These are phyloP conservation scores for Sextonia rubra DNA, from an alignment of 164 flowering plant species.

Conservation along the genomic window DNA sequence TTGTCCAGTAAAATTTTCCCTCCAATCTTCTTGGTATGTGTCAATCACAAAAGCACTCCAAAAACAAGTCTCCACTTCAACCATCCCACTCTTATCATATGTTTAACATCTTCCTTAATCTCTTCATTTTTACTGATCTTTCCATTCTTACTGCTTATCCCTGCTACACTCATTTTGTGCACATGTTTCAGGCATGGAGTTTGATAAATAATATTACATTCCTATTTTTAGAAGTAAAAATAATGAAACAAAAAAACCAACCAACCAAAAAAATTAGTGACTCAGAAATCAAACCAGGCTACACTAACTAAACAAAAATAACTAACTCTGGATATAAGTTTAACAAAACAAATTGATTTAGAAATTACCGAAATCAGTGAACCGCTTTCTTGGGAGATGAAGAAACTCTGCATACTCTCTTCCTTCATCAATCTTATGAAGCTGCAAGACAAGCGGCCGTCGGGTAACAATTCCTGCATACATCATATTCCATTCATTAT, in stretches of 20 bases:
- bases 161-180: no score
- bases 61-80: no score
- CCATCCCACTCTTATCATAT: no score
- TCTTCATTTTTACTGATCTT: no score
- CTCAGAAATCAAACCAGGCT: not conserved
- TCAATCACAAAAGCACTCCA: no score
- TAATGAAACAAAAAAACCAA: not conserved
- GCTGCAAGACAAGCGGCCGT: slow-evolving; percentile 90
- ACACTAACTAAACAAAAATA: not conserved
- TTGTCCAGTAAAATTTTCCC: no score
- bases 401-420: slow-evolving; percentile 93
- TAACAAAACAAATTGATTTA: not conserved
- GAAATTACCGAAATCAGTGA: slow-evolving; percentile 73
- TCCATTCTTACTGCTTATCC: no score
- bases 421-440: slow-evolving; percentile 76
- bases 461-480: slow-evolving; percentile 84
- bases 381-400: slow-evolving; percentile 71
- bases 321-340: not conserved
- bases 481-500: not conserved
- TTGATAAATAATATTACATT: not conserved
- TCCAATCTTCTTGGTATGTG: no score
- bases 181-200: not conserved
- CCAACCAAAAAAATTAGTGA: no score
- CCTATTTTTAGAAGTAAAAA: not conserved
- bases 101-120: no score